Evolutionary conservation across 352 stramenopile genomes (phyloP).

Genomic region (Pythium myriotylum): DNA sequence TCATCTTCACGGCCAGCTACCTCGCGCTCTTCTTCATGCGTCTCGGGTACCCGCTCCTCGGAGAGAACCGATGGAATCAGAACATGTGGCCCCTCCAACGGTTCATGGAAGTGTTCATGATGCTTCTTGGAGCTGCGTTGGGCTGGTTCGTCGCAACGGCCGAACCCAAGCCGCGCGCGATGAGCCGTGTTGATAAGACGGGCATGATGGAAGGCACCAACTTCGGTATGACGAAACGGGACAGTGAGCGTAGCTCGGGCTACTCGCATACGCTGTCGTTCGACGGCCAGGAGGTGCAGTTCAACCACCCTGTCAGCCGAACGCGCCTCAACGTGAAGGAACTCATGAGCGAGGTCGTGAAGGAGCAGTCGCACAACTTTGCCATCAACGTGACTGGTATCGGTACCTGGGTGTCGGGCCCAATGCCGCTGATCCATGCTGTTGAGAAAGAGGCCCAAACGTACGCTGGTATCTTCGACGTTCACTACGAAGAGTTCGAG

Average conservation of each 20-base stretch:
- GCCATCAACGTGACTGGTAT: conserved; percentile 80
- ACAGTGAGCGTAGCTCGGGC: conserved; percentile 47
- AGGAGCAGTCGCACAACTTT: conserved; percentile 87
- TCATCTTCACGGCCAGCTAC: conserved; percentile 80
- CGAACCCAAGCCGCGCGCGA: conserved; percentile 68
- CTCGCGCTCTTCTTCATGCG: conserved; percentile 72
- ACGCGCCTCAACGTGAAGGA: conserved; percentile 77
- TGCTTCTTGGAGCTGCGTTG: conserved; percentile 56
- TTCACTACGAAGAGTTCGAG: conserved; percentile 89
- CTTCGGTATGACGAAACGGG: conserved; percentile 35
- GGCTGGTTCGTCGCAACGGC: conserved; percentile 69
- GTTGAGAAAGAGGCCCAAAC: conserved; percentile 73
- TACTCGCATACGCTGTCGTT: conserved; percentile 84
- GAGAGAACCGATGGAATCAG: conserved; percentile 58
- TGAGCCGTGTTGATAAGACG: conserved; percentile 79
- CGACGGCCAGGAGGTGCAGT: conserved; percentile 75
- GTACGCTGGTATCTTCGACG: conserved; percentile 87
- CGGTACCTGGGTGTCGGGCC: conserved; percentile 82
- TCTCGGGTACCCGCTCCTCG: conserved; percentile 73
- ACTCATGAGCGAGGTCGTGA: conserved; percentile 75
- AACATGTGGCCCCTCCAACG: conserved; percentile 85
- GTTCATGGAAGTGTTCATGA: conserved; percentile 72
- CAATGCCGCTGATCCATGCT: conserved; percentile 77
- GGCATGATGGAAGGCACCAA: conserved; percentile 53
- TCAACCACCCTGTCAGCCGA: conserved; percentile 72